Percentiles rank a stretch among this genome's conserved stretches.
These are phyloP conservation scores for Diaporthe eres DNA, from an alignment of 2,329 filamentous ascomycete species.

Conservation along the genomic window DNA sequence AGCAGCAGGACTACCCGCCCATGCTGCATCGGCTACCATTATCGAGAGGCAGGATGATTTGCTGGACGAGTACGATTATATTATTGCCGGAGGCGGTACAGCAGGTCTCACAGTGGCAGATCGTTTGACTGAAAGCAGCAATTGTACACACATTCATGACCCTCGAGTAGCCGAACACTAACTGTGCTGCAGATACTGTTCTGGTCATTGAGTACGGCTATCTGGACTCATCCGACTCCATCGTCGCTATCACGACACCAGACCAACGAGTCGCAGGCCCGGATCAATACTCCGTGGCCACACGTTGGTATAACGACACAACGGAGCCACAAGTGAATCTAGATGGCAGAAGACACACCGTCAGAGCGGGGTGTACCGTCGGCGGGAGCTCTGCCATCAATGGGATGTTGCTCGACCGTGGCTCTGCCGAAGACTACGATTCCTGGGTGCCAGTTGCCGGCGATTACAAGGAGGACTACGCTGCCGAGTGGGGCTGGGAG, in stretches of 20 bases:
- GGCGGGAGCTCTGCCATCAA: constrained; percentile 34
- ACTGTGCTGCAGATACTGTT: constrained; percentile 8
- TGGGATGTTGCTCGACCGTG: constrained; percentile 20
- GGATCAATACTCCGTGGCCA: constrained; percentile 14
- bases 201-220: constrained; percentile 27
- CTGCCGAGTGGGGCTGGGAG: constrained; percentile 15
- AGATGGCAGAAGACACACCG: constrained; percentile 7
- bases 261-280: not conserved
- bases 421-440: constrained; percentile 28
- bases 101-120: constrained; percentile 33
- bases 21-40: constrained; percentile 22
- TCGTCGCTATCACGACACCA: constrained; percentile 12
- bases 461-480: constrained; percentile 17
- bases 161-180: not conserved
- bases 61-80: constrained; percentile 35
- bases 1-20: constrained; percentile 13
- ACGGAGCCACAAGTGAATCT: constrained; percentile 19
- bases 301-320: constrained; percentile 26
- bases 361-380: constrained; percentile 27
- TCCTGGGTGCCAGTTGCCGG: constrained; percentile 26
- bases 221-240: constrained; percentile 27
- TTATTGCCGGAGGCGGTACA: constrained; percentile 33
- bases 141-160: not conserved
- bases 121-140: constrained; percentile 16
- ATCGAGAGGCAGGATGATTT: constrained; percentile 26